Base-by-base conservation (phyloP, 179 eudicot species). In the Beta macrorhiza region DNA sequence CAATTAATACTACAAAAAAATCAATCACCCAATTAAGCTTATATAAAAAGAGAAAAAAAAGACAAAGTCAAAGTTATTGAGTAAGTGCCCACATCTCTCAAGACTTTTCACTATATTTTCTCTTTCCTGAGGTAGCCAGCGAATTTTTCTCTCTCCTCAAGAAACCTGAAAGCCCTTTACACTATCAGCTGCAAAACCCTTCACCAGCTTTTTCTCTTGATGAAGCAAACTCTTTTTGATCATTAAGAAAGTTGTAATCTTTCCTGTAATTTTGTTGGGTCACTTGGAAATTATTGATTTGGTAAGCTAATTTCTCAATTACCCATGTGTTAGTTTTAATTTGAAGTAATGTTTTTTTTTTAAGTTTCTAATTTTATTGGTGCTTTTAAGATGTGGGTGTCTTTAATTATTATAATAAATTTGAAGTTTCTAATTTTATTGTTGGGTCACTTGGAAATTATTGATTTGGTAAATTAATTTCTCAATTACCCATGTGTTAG, bases 51-150 rank as follows among this genome's bases (percentile, higher is more conserved):
- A 37, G 42, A 37, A 85, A 69, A 62, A 81, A 47, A 37, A 32
- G 75, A 83, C 68, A 84, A 88, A 88, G 90, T 88, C 90, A 87
- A 84, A 81, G 85, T 83, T 76, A 70, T 72, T 56, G 72, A 77
- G 73, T 79, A 75, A 65, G 32, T 59, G n/a, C 80, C 76, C 79
- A 67, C 76, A 75, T 45, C 53, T 57, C 70, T 25, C 55, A 42
- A 42, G 68, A 73, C 74, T 75, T 78, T 76, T 84, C 65, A 62
- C 14, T 45, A 55, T 57, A 22, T 42, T 80, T 32, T 79, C 57
- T 71, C 58, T 56, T 49, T 37, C 63, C 47, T 74, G 49, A 14
- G 57, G 37, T 45, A 75, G 86, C 81, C 82, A 76, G 72, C 86
- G 83, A 74, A 71, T 79, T 71, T 77, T 82, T 77, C 80, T 82